Percentiles rank a stretch among this genome's conserved stretches.
Conservation (phyloP, 2,329 filamentous ascomycete genomes). For the Fusarium staphyleae region DNA sequence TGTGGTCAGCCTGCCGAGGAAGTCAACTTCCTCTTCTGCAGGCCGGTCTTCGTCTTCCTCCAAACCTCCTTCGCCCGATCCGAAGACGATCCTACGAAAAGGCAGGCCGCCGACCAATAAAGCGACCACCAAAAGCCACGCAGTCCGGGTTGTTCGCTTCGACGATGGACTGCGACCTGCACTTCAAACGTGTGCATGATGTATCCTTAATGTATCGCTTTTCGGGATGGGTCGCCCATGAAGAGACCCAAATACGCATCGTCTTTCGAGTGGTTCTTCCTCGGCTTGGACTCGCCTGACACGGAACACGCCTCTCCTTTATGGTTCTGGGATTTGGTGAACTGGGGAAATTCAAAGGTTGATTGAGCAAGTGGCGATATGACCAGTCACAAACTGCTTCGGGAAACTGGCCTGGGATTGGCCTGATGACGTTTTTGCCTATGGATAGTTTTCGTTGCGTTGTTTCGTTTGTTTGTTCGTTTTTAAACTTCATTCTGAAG, state of each 20-base stretch:
- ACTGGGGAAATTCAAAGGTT: conserved; percentile 42
- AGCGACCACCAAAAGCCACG: conserved; percentile 47
- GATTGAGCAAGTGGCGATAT: conserved; percentile 44
- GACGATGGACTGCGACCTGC: conserved; percentile 50
- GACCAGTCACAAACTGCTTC: conserved; percentile 44
- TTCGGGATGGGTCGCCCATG: conserved; percentile 27
- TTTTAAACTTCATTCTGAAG: conserved; percentile 34
- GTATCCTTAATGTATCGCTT: conserved; percentile 35
- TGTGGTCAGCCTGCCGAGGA: conserved; percentile 58
- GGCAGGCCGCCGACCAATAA: conserved; percentile 48
- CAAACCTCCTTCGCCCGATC: conserved; percentile 49
- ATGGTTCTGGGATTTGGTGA: conserved; percentile 38
- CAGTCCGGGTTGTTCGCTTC: conserved; percentile 53
- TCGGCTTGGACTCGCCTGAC: conserved; percentile 39
- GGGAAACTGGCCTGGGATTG: conserved; percentile 37
- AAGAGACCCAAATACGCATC: conserved; percentile 27
- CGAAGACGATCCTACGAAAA: conserved; percentile 55
- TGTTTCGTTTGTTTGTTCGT: conserved; percentile 22
- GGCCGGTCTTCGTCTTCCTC: conserved; percentile 65
- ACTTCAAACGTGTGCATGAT: conserved; percentile 50
- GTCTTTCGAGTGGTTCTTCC: conserved; percentile 32
- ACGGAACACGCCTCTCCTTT: conserved; percentile 35
- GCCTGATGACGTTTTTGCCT: conserved; percentile 43
- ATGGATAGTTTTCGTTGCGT: conserved; percentile 38
- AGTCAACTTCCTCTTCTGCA: conserved; percentile 59